Conservation (phyloP, 768 basidiomycete species). For the Agrocybe praecox region DNA sequence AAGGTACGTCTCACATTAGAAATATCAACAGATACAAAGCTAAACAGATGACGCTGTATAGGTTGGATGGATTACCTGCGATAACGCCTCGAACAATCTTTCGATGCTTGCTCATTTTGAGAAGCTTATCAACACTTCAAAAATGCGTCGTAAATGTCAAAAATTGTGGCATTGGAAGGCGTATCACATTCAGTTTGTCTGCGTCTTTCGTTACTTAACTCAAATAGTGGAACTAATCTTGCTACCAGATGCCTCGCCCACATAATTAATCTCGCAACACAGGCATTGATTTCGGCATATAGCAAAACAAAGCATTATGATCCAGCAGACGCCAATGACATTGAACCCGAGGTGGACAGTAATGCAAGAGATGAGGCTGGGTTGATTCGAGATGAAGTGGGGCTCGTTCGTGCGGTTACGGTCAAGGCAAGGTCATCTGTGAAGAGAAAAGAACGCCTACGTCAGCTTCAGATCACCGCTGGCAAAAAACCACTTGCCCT, state of each 20-base stretch:
- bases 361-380: background rate
- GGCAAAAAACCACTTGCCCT: background rate
- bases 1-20: too few relatives aligned
- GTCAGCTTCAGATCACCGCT: background rate
- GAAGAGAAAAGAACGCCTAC: background rate
- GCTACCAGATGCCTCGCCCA: slow-evolving; percentile 16
- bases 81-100: slow-evolving; percentile 12
- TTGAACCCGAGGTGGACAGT: background rate
- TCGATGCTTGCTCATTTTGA: slow-evolving; percentile 12
- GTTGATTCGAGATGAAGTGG: slow-evolving; percentile 13
- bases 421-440: slow-evolving; percentile 14
- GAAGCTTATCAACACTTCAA: background rate
- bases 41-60: too few relatives aligned
- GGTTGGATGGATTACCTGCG: slow-evolving; percentile 12
- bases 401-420: slow-evolving; percentile 10
- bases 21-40: too few relatives aligned
- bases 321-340: background rate
- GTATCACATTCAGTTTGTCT: slow-evolving; percentile 12
- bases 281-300: slow-evolving; percentile 5
- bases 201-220: too few relatives aligned
- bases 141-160: background rate
- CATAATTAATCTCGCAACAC: slow-evolving; percentile 19
- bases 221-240: too few relatives aligned
- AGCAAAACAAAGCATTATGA: slow-evolving; percentile 12
- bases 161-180: background rate